Base-by-base conservation (phyloP, 495 filamentous ascomycete species). In the Neurospora tetraspora region DNA sequence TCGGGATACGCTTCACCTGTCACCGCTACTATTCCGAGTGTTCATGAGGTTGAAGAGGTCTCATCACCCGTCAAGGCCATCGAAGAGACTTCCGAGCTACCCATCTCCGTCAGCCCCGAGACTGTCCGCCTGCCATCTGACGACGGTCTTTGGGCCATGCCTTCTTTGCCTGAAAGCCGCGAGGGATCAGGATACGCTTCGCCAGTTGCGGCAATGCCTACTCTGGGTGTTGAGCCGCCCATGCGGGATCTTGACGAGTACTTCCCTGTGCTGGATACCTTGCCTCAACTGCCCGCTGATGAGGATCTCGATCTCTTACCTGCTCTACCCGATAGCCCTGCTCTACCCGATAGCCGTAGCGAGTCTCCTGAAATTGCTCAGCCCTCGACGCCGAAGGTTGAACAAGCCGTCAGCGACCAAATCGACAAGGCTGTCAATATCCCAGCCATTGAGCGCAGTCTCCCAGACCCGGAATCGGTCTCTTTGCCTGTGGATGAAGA, bases 261-360 rank as follows among this genome's bases (percentile, higher is more conserved):
- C 27, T 65, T 65, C 53, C 53, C 53, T 34, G 53, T 14, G 7
- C 6, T 36, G 3, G 6, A 34, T 65, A 10, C 27, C 27, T 2
- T 65, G 27, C 53, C 27, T 23, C 18, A 31, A 43, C 12, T 20
- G 14, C 31, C 42, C 20, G 42, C 42, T 23, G 36, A 27, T 10
- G 72, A 70, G 14, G 27, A 69, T 14, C 59, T 75, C 2, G 40
- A 71, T 12, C 18, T 42, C 9, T 16, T 76, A 23, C 73, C 75
- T 8, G 47, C 71, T 5, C 68, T 76, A 5, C 76, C 75, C 0
- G 75, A 34, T 34, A 34, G 34, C 34, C 34, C 74, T 5, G 43
- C 71, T 8, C 71, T 76, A 7, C 76, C 74, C 1, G 74, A 73
- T 12, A 77, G 72, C n/a, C 70, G 61, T 3, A 38, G 59, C n/a